These are phyloP conservation scores for Stagonosporopsis tanaceti DNA, from an alignment of 2,329 filamentous ascomycete species.

Conservation along the genomic window DNA sequence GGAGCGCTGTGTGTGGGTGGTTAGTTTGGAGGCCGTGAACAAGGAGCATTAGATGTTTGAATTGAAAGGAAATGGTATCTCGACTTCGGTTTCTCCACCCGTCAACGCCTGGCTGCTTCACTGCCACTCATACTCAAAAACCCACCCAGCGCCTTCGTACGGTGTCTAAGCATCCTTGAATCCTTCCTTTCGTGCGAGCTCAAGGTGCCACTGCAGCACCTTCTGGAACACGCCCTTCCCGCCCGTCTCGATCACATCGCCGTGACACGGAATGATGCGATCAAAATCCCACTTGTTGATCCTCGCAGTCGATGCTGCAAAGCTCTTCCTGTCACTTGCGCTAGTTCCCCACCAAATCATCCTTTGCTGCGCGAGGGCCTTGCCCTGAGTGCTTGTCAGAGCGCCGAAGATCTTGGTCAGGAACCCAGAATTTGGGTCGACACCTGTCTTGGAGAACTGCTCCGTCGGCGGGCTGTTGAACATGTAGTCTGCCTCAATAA, in stretches of 20 bases:
- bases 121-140: too few relatives aligned
- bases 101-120: constrained; percentile 1
- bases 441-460: constrained; percentile 71
- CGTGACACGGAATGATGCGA: constrained; percentile 88
- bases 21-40: neutral
- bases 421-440: constrained; percentile 64
- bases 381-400: constrained; percentile 70
- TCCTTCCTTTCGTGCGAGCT: constrained; percentile 42
- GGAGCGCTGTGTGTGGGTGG: too few relatives aligned
- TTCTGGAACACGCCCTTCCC: constrained; percentile 80
- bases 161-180: constrained; percentile 12
- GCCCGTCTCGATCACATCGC: constrained; percentile 79
- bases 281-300: constrained; percentile 87
- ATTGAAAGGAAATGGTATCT: constrained; percentile 3
- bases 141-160: neutral
- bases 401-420: constrained; percentile 64
- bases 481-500: constrained; percentile 89
- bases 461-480: constrained; percentile 91
- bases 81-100: neutral
- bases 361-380: constrained; percentile 71
- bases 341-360: constrained; percentile 81
- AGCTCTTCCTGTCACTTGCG: constrained; percentile 68
- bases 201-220: constrained; percentile 84
- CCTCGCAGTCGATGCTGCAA: constrained; percentile 71
- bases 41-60: neutral